Evolutionary conservation across 805 yeast species (phyloP).

Genomic region (Yamadazyma scolyti): DNA sequence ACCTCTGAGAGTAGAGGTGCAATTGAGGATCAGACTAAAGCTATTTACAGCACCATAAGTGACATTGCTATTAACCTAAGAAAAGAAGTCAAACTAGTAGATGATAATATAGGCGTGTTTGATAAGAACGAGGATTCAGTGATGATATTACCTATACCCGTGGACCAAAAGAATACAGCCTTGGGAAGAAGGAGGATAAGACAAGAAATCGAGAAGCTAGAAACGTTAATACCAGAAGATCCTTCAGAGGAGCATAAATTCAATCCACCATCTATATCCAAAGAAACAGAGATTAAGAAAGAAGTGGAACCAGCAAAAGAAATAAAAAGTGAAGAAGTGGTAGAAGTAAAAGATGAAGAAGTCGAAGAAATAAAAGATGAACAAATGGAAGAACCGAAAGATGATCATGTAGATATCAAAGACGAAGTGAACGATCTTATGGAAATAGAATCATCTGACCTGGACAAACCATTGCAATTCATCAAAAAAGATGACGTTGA

Average conservation of each 20-base stretch:
- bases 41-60: constrained; percentile 54
- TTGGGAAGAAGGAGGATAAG: constrained; percentile 57
- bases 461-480: too few species aligned
- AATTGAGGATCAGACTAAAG: constrained; percentile 42
- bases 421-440: constrained; percentile 1
- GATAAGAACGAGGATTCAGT: constrained; percentile 41
- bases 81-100: constrained; percentile 64
- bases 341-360: constrained; percentile 3
- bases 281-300: constrained; percentile 8
- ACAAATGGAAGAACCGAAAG: constrained; percentile 2
- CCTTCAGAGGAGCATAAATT: constrained; percentile 8
- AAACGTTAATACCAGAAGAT: constrained; percentile 11
- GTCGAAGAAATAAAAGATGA: constrained; percentile 1
- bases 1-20: constrained; percentile 25
- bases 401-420: constrained; percentile 1
- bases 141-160: constrained; percentile 62
- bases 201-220: constrained; percentile 35
- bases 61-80: constrained; percentile 56
- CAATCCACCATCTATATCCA: constrained; percentile 2
- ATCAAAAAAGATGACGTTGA: too few species aligned
- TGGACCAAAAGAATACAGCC: constrained; percentile 68
- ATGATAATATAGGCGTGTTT: constrained; percentile 51
- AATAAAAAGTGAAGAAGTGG: constrained; percentile 1
- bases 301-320: constrained; percentile 1
- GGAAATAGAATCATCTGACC: too few species aligned